Conservation (phyloP, 106 monocot species). For the Apostasia ramifera region DNA sequence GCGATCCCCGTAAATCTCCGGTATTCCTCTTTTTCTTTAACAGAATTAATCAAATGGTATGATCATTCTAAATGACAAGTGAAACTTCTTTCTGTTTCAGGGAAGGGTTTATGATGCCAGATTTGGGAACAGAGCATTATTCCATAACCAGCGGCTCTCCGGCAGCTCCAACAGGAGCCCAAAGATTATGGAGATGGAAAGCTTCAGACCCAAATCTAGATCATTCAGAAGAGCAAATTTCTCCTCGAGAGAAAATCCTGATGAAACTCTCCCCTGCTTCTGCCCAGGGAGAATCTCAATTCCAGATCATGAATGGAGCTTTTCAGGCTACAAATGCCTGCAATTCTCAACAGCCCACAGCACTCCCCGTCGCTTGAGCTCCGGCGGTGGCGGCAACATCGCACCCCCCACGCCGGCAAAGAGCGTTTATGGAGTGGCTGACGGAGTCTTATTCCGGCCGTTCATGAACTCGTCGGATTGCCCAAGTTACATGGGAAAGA, state of each 20-base stretch:
- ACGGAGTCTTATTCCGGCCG: background rate
- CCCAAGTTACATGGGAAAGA: constrained; percentile 55
- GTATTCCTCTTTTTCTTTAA: background rate
- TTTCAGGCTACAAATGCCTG: constrained; percentile 1
- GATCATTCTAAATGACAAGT: too few species aligned
- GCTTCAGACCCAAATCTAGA: constrained; percentile 3
- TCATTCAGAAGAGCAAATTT: constrained; percentile 4
- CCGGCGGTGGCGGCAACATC: background rate
- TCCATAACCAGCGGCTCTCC: constrained; percentile 13
- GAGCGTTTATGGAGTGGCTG: constrained; percentile 1
- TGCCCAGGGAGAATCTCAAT: background rate
- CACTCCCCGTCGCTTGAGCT: constrained; percentile 15
- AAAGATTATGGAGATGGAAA: constrained; percentile 20
- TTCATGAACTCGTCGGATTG: background rate
- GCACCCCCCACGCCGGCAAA: constrained; percentile 23
- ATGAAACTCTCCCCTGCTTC: background rate
- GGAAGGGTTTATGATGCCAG: constrained; percentile 14
- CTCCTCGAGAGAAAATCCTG: background rate
- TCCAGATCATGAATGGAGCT: background rate
- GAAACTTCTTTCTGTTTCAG: background rate
- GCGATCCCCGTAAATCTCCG: background rate
- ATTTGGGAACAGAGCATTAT: constrained; percentile 4
- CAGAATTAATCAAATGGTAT: background rate
- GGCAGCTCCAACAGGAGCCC: constrained; percentile 8
- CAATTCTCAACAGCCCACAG: constrained; percentile 7